Evolutionary conservation across 768 basidiomycete species (phyloP).

Genomic region (Omphalotus guepiniiformis): DNA sequence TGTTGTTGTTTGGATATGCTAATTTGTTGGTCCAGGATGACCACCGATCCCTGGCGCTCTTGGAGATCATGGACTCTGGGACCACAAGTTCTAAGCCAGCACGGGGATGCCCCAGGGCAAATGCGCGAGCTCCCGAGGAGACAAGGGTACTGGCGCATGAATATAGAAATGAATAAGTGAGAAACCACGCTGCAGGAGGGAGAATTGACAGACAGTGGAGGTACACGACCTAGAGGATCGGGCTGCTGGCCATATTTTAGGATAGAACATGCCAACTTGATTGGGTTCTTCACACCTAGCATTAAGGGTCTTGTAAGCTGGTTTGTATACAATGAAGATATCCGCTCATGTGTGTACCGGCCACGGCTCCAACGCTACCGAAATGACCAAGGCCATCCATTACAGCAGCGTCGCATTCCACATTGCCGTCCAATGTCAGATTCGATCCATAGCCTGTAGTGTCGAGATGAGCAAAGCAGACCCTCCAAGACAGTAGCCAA

Average conservation of each 20-base stretch:
- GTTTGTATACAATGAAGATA: background rate
- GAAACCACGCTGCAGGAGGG: conserved; percentile 1
- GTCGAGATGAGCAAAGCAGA: conserved; percentile 2
- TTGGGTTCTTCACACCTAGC: conserved; percentile 67
- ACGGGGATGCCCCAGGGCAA: conserved; percentile 34
- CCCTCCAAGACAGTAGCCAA: background rate
- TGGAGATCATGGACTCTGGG: conserved; percentile 44
- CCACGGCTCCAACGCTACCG: conserved; percentile 70
- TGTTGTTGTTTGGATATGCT: conserved; percentile 11
- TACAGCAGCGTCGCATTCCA: conserved; percentile 81
- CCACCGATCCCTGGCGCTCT: conserved; percentile 53
- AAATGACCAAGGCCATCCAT: conserved; percentile 52
- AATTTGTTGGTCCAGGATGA: conserved; percentile 52
- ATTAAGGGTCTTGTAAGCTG: background rate
- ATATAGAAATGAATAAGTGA: conserved; percentile 1
- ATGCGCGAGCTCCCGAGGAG: conserved; percentile 52
- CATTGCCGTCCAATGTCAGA: conserved; percentile 64
- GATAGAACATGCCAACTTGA: conserved; percentile 52
- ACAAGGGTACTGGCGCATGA: conserved; percentile 62
- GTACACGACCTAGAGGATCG: conserved; percentile 59
- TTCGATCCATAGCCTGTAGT: conserved; percentile 70
- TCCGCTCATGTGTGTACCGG: conserved; percentile 37
- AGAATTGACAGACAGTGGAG: conserved; percentile 52
- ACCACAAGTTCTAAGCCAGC: conserved; percentile 30
- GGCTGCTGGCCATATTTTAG: conserved; percentile 46